Evolutionary conservation across 2,329 filamentous ascomycete genomes (phyloP), one percentile per base, ranked within the genome.

Genomic region (Mariannaea sp.): DNA sequence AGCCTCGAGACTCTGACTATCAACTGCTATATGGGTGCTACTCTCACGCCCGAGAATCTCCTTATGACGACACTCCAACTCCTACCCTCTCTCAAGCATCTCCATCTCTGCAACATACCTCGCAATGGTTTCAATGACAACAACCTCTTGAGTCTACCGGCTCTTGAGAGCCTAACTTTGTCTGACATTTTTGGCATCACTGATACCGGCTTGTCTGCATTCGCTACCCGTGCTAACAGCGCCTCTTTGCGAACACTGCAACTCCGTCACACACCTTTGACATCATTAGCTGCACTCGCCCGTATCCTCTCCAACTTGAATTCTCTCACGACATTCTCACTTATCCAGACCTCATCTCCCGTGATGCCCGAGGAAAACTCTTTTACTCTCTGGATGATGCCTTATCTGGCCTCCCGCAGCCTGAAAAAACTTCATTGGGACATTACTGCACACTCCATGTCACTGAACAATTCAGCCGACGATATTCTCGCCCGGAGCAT

Each of bases 401-500:
- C 84, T 0, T 87, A 86, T 60, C 75, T 87, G 7, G 83, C 82
- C 0, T 86, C 81, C 0, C 51, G 65, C 1, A 81, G 77, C 7
- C 67, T 88, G 5, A 70, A 71, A 19, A 77, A 72, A 44, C 73
- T 88, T 4, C 84, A 87, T 69, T 88, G 85, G 85, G 84, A 87
- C 62, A 80, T 90, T 20, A 80, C 82, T 22, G 73, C 78, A 33
- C 74, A 77, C 29, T 73, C 75, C 10, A 68, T 74, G 14, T 67
- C 71, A 17, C 69, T 73, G 40, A 78, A 75, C 41, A 78, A 75
- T 41, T 64, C 71, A 4, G 83, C 86, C 1, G 86, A 88, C 44
- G 76, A 79, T 5, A 82, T 88, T 40, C 76, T 92, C 7, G 83
- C 86, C 1, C 76, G 77, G 53, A 84, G 84, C 62, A 88, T 92